Conservation (phyloP, 1,284 basidiomycete genomes). For the Naganishia albida region DNA sequence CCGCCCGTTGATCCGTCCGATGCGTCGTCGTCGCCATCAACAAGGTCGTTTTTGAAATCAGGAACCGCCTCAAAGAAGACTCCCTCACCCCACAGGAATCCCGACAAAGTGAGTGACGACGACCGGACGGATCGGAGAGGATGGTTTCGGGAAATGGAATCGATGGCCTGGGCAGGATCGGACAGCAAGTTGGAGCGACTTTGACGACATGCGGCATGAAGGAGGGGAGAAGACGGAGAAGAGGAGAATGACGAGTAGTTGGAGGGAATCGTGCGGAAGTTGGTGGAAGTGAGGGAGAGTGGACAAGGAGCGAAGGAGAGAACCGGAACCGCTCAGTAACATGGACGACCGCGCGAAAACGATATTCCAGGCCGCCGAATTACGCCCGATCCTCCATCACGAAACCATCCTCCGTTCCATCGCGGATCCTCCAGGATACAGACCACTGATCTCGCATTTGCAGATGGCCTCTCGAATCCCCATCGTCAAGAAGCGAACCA, state of each 20-base stretch:
- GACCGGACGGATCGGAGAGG: background rate
- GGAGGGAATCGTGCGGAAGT: background rate
- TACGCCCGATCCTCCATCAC: background rate
- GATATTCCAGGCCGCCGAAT: background rate
- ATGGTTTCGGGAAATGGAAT: constrained; percentile 1
- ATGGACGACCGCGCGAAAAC: background rate
- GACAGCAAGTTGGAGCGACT: background rate
- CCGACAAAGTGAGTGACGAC: constrained; percentile 23
- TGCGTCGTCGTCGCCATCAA: constrained; percentile 5
- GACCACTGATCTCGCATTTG: background rate
- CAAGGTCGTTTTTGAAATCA: background rate
- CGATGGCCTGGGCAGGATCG: background rate
- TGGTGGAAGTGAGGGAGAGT: background rate
- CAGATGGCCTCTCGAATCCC: constrained; percentile 81
- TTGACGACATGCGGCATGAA: background rate
- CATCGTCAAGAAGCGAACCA: constrained; percentile 95
- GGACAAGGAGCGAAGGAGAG: no score
- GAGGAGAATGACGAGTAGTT: background rate
- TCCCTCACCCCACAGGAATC: constrained; percentile 29
- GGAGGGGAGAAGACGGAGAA: background rate
- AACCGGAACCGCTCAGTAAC: background rate
- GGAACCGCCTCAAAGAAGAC: constrained; percentile 24
- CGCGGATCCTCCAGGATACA: no score
- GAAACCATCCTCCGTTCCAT: background rate
- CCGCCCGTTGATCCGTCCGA: constrained; percentile 6